Evolutionary conservation across 1,284 basidiomycete genomes (phyloP).

Genomic region (Melanopsichium pennsylvanicum): DNA sequence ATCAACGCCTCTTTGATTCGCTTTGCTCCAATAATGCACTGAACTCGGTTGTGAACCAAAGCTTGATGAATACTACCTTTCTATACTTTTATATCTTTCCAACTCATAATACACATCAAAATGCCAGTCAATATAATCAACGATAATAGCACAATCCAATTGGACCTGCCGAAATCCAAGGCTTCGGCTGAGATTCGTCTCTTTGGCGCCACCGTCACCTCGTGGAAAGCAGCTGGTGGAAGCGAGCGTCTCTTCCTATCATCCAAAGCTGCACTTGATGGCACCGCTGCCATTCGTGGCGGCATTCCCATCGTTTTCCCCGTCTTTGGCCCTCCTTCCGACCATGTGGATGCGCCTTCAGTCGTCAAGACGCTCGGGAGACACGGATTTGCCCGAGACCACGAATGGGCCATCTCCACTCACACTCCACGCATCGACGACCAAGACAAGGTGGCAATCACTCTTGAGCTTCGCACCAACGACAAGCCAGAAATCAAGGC

Average conservation of each 20-base stretch:
- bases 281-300: slow-evolving; percentile 49
- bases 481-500: slow-evolving; percentile 36
- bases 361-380: slow-evolving; percentile 38
- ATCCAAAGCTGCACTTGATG: slow-evolving; percentile 47
- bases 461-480: slow-evolving; percentile 33
- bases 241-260: slow-evolving; percentile 54
- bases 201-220: slow-evolving; percentile 58
- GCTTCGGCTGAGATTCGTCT: slow-evolving; percentile 47
- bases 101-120: neutral
- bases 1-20: too few relatives aligned
- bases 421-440: slow-evolving; percentile 19
- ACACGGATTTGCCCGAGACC: slow-evolving; percentile 55
- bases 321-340: slow-evolving; percentile 49
- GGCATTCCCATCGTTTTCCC: slow-evolving; percentile 61
- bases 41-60: too few relatives aligned
- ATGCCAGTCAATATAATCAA: slow-evolving; percentile 39
- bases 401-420: slow-evolving; percentile 42
- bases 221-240: slow-evolving; percentile 53
- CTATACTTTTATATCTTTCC: neutral
- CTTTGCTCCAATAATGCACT: too few relatives aligned
- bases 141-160: slow-evolving; percentile 22
- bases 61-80: too few relatives aligned
- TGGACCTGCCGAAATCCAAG: slow-evolving; percentile 40
- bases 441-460: slow-evolving; percentile 38
- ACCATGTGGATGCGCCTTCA: slow-evolving; percentile 43